Evolutionary conservation across 2,329 filamentous ascomycete genomes (phyloP), one percentile per base, ranked within the genome.

Genomic region (Verticillium tricorpus): DNA sequence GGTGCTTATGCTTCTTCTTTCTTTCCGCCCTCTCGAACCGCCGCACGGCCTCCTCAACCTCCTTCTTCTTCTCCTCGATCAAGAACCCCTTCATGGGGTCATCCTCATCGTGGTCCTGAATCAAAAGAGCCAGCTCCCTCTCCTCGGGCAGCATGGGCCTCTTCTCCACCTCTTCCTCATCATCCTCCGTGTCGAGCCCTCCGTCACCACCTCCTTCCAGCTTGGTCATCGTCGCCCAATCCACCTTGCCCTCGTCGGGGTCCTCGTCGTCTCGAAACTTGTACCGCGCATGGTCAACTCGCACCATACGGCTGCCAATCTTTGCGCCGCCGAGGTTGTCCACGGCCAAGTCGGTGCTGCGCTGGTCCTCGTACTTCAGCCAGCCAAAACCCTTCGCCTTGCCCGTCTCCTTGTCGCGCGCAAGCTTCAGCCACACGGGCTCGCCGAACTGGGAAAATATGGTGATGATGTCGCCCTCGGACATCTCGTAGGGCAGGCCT

Each of bases 391-490:
- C 95, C 67, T 90, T 90, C 64, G 91, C 96, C 77, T 97, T 97
- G 64, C 95, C 95, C 0, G 93, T 96, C 73, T 98, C 96, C 73
- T 95, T 95, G 81, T 99, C 95, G 71, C 95, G 92, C 57, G 90
- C 88, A 14, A 99, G 86, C 70, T 97, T 96, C 63, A 99, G 83
- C 77, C 94, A 96, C 3, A 93, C 91, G 2, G 96, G 96, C 73
- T 98, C 94, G 69, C 95, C 95, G 72, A 89, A 99, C 75, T 99
- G 95, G 7, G 93, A 97, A 80, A 98, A 99, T 64, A 99, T 96
- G 12, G 93, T 93, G 67, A 98, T 87, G 65, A 99, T 85, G 76
- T 99, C 95, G 76, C 96, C 96, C 79, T 99, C 95, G 57, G 92
- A 93, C 50, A 99, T 84, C 71, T 96, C 92, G 77, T 91, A 96